phyloP scores from a whole-genome alignment of 495 filamentous ascomycete genomes.

The Podospora pseudocomata region DNA sequence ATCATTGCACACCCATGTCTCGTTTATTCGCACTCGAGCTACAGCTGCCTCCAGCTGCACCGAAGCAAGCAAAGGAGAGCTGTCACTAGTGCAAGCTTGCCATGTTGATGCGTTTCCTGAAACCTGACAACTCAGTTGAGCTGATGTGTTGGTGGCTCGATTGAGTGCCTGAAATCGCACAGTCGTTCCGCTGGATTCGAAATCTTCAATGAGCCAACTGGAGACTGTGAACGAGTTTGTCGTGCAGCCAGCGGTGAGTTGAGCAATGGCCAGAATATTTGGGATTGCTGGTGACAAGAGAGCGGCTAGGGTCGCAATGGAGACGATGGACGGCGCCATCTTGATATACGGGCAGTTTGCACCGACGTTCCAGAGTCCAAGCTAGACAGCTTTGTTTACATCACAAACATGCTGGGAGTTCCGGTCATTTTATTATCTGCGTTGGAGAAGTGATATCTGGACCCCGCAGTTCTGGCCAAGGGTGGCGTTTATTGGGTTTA shows the following conservation, averaged over 20 bases:
- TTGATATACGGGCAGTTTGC: neutral
- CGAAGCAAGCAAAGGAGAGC: neutral
- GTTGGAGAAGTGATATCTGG: neutral
- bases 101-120: neutral
- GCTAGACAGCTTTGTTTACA: neutral
- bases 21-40: conserved; percentile 19
- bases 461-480: conserved; percentile 1
- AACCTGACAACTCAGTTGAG: conserved; percentile 11
- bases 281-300: neutral
- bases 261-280: neutral
- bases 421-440: neutral
- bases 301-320: neutral
- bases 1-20: conserved; percentile 29
- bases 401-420: neutral
- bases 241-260: conserved; percentile 21
- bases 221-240: conserved; percentile 24
- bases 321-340: neutral
- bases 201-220: conserved; percentile 25
- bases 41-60: conserved; percentile 7
- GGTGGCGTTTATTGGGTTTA: neutral
- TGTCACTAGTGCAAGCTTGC: conserved; percentile 12
- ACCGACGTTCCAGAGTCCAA: neutral
- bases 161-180: conserved; percentile 20
- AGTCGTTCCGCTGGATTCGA: conserved; percentile 8
- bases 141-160: conserved; percentile 20